Evolutionary conservation across 176 grass and related monocot genomes (phyloP).

Genomic region (Leersia perrieri): DNA sequence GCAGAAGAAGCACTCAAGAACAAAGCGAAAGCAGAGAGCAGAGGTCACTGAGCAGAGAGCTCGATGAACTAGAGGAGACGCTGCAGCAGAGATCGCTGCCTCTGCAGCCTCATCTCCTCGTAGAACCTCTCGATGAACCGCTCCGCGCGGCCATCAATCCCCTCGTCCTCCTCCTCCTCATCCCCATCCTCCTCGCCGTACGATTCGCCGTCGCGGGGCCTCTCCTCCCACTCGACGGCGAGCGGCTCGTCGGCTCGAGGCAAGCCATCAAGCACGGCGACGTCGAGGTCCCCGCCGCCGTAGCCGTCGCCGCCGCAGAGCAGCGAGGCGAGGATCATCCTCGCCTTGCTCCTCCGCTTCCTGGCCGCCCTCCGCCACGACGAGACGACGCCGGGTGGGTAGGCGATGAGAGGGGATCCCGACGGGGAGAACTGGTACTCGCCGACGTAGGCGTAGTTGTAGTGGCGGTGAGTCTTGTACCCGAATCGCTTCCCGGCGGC

Average conservation of each 20-base stretch:
- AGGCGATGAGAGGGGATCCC: constrained; percentile 49
- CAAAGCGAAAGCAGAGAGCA: background rate
- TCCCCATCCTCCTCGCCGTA: background rate
- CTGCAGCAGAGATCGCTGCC: constrained; percentile 57
- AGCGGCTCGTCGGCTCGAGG: background rate
- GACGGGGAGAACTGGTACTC: constrained; percentile 94
- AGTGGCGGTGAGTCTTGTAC: constrained; percentile 59
- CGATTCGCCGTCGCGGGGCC: background rate
- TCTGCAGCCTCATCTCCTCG: constrained; percentile 71
- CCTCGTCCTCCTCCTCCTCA: constrained; percentile 44
- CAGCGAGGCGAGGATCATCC: constrained; percentile 43
- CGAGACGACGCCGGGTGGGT: constrained; percentile 34
- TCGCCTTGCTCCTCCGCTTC: constrained; percentile 24
- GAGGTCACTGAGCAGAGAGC: background rate
- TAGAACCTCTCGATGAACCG: constrained; percentile 94
- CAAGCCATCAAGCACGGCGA: constrained; percentile 34
- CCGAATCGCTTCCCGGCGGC: constrained; percentile 23
- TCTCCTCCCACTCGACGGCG: constrained; percentile 16
- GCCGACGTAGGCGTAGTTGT: constrained; percentile 73
- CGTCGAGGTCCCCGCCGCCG: constrained; percentile 32
- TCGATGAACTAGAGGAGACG: background rate
- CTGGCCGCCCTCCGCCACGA: constrained; percentile 31
- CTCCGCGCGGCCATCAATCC: constrained; percentile 70
- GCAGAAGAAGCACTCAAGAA: background rate
- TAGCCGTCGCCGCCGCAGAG: constrained; percentile 47